Conservation (phyloP, 306 rosid species). For the Vigna mungo region DNA sequence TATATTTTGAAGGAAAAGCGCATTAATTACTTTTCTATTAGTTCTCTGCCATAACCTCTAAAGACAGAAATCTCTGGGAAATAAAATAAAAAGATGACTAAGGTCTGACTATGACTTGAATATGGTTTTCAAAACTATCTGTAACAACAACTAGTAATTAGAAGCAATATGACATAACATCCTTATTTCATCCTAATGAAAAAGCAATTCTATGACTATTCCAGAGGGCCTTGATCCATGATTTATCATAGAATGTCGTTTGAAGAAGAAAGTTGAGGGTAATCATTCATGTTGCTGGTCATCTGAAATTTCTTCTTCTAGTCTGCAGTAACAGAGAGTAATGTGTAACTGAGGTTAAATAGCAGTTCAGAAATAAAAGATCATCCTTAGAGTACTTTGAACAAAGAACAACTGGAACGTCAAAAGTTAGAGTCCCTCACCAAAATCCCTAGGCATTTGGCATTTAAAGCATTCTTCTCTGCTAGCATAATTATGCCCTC, state of each 20-base stretch:
- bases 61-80: too few relatives aligned
- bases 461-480: constrained; percentile 85
- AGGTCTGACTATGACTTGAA: too few relatives aligned
- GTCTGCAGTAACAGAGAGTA: constrained; percentile 51
- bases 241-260: constrained; percentile 34
- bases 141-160: too few relatives aligned
- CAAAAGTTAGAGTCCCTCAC: constrained; percentile 52
- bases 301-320: constrained; percentile 43
- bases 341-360: constrained; percentile 40
- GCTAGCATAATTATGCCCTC: constrained; percentile 89
- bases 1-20: too few relatives aligned
- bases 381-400: not conserved
- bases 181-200: too few relatives aligned
- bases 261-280: constrained; percentile 43
- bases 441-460: constrained; percentile 71
- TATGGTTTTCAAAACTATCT: too few relatives aligned
- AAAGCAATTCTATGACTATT: not conserved
- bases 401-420: not conserved
- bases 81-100: too few relatives aligned
- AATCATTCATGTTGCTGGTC: constrained; percentile 7
- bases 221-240: constrained; percentile 47
- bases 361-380: constrained; percentile 29
- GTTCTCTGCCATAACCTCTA: too few relatives aligned
- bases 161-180: too few relatives aligned
- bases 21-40: too few relatives aligned